Evolutionary conservation across 805 yeast species (phyloP), one percentile per base, ranked within the genome.

Genomic region (Monosporozyma aerobia): DNA sequence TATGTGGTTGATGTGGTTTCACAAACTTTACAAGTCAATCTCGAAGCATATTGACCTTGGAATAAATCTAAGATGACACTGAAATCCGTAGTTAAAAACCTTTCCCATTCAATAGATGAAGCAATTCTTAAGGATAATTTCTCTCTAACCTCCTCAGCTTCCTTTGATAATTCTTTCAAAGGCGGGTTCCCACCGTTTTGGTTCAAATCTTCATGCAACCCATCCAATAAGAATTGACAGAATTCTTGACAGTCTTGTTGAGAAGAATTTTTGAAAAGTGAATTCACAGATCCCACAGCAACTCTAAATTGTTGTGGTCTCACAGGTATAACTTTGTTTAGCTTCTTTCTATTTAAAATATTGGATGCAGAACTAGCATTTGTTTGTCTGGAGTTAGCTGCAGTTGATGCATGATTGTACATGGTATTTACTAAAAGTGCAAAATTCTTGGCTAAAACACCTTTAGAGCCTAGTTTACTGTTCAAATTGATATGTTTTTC

Each of bases 191-290:
- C 73, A 5, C 88, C 88, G 60, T 77, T 75, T 51, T 77, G 77
- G 63, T 92, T 92, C 57, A 90, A 74, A 68, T 90, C 98, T 68
- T 90, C 98, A 63, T 92, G 98, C 40, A 90, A 73, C 2, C 95
- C 92, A 69, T 92, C 97, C 39, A 92, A 73, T 32, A 90, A 68
- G 75, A 87, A 90, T 39, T 95, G 90, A 48, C 90, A 76, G 62
- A 92, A 85, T 64, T 92, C 98, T 67, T 92, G 97, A 1, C 96
- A 87, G 64, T 90, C 98, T 63, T 90, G 98, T 65, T 92, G 97
- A 51, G 79, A 81, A 60, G 81, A 85, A 4, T 88, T 95, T 0
- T 85, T 79, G 69, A 90, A 90, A 77, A 85, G 78, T 1, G 85
- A 78, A 35, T 90, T 85, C 29, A 87, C 66, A 0, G 84, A 75